Evolutionary conservation across 1,284 basidiomycete species (phyloP), one percentile per base, ranked within the genome.

Genomic region (Anthracocystis setariae): DNA sequence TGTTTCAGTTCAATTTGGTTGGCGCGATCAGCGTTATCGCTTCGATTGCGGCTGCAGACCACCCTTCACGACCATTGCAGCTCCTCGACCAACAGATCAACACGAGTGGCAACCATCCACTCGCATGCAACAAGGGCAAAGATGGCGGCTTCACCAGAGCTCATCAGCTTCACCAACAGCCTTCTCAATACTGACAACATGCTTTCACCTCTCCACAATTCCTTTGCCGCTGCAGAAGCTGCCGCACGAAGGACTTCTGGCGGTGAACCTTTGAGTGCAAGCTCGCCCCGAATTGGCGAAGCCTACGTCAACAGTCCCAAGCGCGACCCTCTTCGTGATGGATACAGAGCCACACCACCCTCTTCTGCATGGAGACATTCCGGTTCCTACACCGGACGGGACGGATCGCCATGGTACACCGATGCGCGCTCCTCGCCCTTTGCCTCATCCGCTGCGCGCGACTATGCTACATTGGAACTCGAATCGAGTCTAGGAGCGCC

Each of bases 341-440:
- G 73, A 25, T 76, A 76, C 39, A 61, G 71, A 10, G 63, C 73
- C 9, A 74, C 68, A 3, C 71, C 71, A 5, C 63, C 68, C 21
- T 60, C 72, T 13, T 59, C 72, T 8, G 67, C 73, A 12, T 66
- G 65, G 73, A 49, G 75, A 27, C 64, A 65, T 35, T 49, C 68
- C 13, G 44, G 45, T 46, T 69, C 61, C 12, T 73, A 66, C 52
- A 66, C 60, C 10, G 65, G 67, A 13, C 57, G 78, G 23, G 79
- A 81, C 29, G 70, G 61, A 24, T 74, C 76, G 8, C 71, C 78
- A 8, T 81, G 79, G 79, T 76, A 71, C 37, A 62, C 57, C 37
- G 76, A 79, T 29, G 63, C 63, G 13, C 74, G 79, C 29, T 74
- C 67, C 23, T 80, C 79, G 15, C 79, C 79, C 7, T 81, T 80